Conservation (phyloP, 2,329 filamentous ascomycete species). For the Claviceps sp. region DNA sequence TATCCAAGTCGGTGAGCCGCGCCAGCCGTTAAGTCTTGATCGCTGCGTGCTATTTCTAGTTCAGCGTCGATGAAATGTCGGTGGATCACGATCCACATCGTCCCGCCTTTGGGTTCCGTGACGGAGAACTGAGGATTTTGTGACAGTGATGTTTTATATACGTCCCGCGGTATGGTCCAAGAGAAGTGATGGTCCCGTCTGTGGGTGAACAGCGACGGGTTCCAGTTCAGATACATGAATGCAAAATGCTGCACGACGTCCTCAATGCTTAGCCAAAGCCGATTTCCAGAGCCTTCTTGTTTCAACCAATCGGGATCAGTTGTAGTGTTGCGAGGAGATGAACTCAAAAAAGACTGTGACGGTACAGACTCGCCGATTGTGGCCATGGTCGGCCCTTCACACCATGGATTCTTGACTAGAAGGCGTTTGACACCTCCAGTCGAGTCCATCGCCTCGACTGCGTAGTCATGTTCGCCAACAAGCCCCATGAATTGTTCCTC, state of each 20-base stretch:
- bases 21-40: constrained; percentile 23
- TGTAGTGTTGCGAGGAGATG: neutral
- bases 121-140: constrained; percentile 63
- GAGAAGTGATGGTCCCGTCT: constrained; percentile 83
- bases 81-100: constrained; percentile 72
- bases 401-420: constrained; percentile 93
- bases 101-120: constrained; percentile 41
- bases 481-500: constrained; percentile 74
- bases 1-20: constrained; percentile 54
- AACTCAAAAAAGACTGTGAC: constrained; percentile 8
- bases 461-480: constrained; percentile 87
- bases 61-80: constrained; percentile 70
- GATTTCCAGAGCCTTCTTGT: constrained; percentile 39
- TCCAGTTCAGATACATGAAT: constrained; percentile 96
- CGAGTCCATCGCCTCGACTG: constrained; percentile 65
- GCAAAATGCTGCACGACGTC: constrained; percentile 86
- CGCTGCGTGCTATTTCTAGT: constrained; percentile 38
- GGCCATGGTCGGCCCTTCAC: constrained; percentile 56
- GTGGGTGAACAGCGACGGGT: constrained; percentile 66
- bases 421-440: constrained; percentile 49
- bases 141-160: constrained; percentile 40
- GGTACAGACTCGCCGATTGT: constrained; percentile 18
- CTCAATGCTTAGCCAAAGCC: constrained; percentile 86
- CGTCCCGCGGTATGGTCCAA: constrained; percentile 52
- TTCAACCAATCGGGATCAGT: neutral